These are phyloP conservation scores for Raffaelea arxii DNA, from an alignment of 2,329 filamentous ascomycete genomes.

Conservation along the genomic window DNA sequence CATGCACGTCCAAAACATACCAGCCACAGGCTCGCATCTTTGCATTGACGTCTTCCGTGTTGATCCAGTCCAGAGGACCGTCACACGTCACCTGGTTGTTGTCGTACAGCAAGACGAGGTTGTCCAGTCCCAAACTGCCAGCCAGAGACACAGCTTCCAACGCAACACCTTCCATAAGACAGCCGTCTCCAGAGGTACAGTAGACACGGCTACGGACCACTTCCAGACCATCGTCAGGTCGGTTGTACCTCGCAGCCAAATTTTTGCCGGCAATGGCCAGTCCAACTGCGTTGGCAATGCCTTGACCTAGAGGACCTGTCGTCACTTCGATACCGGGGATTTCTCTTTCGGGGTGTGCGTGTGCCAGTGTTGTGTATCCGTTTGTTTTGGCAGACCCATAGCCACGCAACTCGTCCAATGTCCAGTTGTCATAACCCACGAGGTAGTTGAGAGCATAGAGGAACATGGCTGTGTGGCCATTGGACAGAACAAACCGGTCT, in stretches of 20 bases:
- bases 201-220: constrained; percentile 42
- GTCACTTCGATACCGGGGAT: constrained; percentile 48
- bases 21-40: constrained; percentile 50
- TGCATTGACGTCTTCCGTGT: constrained; percentile 45
- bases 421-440: constrained; percentile 43
- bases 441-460: constrained; percentile 45
- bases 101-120: constrained; percentile 48
- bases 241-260: constrained; percentile 43
- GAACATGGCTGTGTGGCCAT: constrained; percentile 46
- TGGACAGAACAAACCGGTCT: constrained; percentile 53
- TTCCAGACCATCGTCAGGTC: constrained; percentile 33
- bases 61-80: constrained; percentile 41
- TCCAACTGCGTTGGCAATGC: constrained; percentile 51
- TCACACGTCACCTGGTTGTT: constrained; percentile 54
- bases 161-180: constrained; percentile 47
- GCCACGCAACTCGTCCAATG: constrained; percentile 44
- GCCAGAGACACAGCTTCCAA: constrained; percentile 48
- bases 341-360: constrained; percentile 48
- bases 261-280: constrained; percentile 48
- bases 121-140: constrained; percentile 44
- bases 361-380: constrained; percentile 37
- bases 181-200: constrained; percentile 50
- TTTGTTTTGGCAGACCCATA: constrained; percentile 23
- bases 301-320: constrained; percentile 49
- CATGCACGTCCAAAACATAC: constrained; percentile 42